These are phyloP conservation scores for Pseudocercospora crystallina DNA, from an alignment of 2,329 filamentous ascomycete genomes.

Conservation along the genomic window DNA sequence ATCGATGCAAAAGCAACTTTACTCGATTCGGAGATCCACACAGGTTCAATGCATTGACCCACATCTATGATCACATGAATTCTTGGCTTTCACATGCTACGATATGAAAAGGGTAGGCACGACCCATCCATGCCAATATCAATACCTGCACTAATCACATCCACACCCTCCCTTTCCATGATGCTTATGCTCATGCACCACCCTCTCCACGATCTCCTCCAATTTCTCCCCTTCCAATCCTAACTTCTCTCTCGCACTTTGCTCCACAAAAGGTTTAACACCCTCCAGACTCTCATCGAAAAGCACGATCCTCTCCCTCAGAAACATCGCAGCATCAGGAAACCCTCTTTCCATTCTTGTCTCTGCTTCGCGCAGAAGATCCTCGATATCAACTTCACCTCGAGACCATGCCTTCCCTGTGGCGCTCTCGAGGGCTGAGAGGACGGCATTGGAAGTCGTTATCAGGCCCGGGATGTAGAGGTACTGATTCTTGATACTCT, in stretches of 20 bases:
- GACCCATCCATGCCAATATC: background rate
- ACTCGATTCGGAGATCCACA: too few species aligned
- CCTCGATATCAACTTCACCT: conserved; percentile 35
- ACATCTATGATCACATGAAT: too few species aligned
- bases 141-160: conserved; percentile 24
- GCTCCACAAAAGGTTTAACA: conserved; percentile 28
- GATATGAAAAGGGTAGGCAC: too few species aligned
- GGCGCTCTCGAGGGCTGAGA: conserved; percentile 30
- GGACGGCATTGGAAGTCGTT: conserved; percentile 36
- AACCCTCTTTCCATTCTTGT: conserved; percentile 38
- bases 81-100: too few species aligned
- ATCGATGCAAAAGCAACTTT: too few species aligned
- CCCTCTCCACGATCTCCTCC: conserved; percentile 19
- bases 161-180: conserved; percentile 36
- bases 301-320: conserved; percentile 40
- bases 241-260: conserved; percentile 22
- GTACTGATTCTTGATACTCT: conserved; percentile 37
- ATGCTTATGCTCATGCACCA: conserved; percentile 25
- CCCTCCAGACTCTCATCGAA: conserved; percentile 35
- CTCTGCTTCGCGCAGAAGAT: conserved; percentile 37
- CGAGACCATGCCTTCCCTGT: conserved; percentile 34
- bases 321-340: conserved; percentile 40
- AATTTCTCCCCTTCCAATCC: conserved; percentile 22
- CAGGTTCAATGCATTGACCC: too few species aligned
- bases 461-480: conserved; percentile 37